Percentiles rank a stretch among this genome's conserved stretches.
Evolutionary conservation across 768 basidiomycete species (phyloP).

Genomic region (Leucocoprinus birnbaumii): DNA sequence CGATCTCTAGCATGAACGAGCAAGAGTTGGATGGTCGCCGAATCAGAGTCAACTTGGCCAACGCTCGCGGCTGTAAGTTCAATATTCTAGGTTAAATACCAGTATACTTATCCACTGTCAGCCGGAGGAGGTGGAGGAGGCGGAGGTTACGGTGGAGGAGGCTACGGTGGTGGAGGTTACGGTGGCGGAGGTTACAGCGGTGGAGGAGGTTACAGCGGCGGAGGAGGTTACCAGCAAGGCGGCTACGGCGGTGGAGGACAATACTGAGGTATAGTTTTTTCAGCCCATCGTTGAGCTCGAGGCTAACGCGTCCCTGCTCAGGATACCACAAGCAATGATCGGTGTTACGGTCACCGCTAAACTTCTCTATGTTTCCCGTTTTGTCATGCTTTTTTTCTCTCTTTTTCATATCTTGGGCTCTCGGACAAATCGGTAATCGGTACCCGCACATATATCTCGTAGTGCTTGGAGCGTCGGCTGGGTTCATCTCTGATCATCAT

Average conservation of each 20-base stretch:
- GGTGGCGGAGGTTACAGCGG: neutral
- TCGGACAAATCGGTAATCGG: constrained; percentile 14
- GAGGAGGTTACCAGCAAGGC: constrained; percentile 24
- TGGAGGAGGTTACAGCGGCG: constrained; percentile 20
- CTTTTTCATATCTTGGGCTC: constrained; percentile 2
- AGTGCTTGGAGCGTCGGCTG: constrained; percentile 16
- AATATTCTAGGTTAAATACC: too few species aligned
- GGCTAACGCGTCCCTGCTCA: neutral
- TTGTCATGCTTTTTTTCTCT: neutral
- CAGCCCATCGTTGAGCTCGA: neutral
- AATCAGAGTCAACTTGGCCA: constrained; percentile 86
- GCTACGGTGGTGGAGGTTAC: constrained; percentile 16
- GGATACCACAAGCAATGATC: constrained; percentile 18
- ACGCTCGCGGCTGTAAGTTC: constrained; percentile 44
- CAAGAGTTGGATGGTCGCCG: constrained; percentile 91
- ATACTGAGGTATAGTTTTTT: constrained; percentile 6
- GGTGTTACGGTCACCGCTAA: neutral
- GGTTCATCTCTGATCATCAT: constrained; percentile 13
- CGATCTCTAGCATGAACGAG: constrained; percentile 80
- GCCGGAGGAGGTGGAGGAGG: constrained; percentile 19
- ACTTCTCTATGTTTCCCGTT: neutral
- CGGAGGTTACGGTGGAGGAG: constrained; percentile 20
- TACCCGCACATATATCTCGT: constrained; percentile 5
- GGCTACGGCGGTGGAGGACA: constrained; percentile 20
- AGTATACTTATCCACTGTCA: constrained; percentile 3